These are phyloP conservation scores for Termitomyces sp. DNA, from an alignment of 768 basidiomycete species.

Conservation along the genomic window DNA sequence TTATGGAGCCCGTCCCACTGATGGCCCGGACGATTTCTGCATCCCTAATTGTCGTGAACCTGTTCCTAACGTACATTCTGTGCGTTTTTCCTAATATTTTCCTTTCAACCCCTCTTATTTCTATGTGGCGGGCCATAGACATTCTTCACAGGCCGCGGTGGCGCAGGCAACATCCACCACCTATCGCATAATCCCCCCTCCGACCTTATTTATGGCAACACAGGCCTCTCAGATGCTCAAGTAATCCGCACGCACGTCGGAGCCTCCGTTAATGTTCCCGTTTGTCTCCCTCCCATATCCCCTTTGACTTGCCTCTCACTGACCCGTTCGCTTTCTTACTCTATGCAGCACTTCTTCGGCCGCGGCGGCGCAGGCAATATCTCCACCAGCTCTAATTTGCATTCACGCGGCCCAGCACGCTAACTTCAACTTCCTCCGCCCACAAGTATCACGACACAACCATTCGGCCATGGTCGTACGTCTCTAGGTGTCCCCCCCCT, in stretches of 20 bases:
- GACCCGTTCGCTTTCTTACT: background rate
- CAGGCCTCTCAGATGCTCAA: conserved; percentile 25
- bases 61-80: conserved; percentile 28
- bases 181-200: conserved; percentile 49
- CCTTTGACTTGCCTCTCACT: background rate
- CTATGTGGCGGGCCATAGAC: conserved; percentile 21
- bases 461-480: too few relatives aligned
- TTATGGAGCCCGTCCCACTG: conserved; percentile 31
- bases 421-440: too few relatives aligned
- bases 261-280: conserved; percentile 26
- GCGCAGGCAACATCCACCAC: conserved; percentile 83
- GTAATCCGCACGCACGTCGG: conserved; percentile 32
- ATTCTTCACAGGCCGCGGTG: conserved; percentile 76
- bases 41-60: conserved; percentile 58
- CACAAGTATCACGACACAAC: too few relatives aligned
- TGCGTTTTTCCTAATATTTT: conserved; percentile 16
- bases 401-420: too few relatives aligned
- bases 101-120: background rate
- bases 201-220: conserved; percentile 21
- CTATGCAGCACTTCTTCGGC: conserved; percentile 48
- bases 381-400: too few relatives aligned
- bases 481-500: too few relatives aligned
- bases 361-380: conserved; percentile 66
- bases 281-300: conserved; percentile 20
- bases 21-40: conserved; percentile 52